These are phyloP conservation scores for Ascomycota sp. DNA, from an alignment of 2,329 filamentous ascomycete genomes.

Conservation along the genomic window DNA sequence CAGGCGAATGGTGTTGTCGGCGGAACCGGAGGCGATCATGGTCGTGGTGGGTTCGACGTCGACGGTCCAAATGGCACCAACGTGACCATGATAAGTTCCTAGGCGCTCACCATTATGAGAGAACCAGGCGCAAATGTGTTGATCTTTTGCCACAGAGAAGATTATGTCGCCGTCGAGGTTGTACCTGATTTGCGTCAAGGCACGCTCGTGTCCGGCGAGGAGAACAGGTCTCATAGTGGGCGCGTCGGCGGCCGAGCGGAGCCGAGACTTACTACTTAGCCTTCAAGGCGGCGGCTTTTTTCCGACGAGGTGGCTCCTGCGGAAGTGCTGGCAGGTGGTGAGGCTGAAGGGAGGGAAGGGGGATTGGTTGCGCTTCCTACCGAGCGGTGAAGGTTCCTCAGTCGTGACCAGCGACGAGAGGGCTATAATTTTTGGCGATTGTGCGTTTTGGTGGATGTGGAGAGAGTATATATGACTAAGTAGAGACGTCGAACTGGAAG, in stretches of 20 bases:
- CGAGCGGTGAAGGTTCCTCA: too few species aligned
- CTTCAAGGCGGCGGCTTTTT: too few species aligned
- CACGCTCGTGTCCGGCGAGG: constrained; percentile 88
- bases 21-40: constrained; percentile 83
- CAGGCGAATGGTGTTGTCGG: constrained; percentile 93
- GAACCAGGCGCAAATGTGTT: constrained; percentile 92
- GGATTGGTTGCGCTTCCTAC: too few species aligned
- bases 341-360: constrained; percentile 1
- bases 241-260: too few species aligned
- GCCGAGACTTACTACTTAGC: too few species aligned
- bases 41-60: constrained; percentile 85
- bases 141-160: constrained; percentile 91
- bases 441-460: constrained; percentile 26
- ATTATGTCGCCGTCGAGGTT: constrained; percentile 91
- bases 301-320: background rate
- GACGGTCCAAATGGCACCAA: constrained; percentile 96
- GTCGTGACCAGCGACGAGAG: too few species aligned
- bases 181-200: constrained; percentile 89
- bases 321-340: too few species aligned
- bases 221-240: constrained; percentile 88
- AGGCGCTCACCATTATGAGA: constrained; percentile 95
- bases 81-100: constrained; percentile 90
- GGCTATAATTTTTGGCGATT: constrained; percentile 22
- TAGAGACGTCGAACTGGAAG: too few species aligned
- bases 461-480: too few species aligned